phyloP scores from a whole-genome alignment of 306 rosid genomes.

The Citrullus amarus region DNA sequence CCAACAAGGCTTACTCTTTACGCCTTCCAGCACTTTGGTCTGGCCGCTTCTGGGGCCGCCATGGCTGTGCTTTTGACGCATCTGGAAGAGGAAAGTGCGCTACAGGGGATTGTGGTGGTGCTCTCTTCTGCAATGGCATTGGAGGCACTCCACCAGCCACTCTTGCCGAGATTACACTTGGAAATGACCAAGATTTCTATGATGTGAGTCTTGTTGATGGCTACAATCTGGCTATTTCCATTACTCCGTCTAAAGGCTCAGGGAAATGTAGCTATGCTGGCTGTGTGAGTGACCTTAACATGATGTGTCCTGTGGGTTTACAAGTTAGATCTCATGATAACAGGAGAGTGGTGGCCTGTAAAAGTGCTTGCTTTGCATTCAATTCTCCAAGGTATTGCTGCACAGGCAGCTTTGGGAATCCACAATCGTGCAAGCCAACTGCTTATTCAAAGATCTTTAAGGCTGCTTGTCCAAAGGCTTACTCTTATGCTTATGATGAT shows the following conservation, averaged over 20 bases:
- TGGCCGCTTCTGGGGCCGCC: slow-evolving; percentile 98
- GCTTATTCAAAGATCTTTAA: slow-evolving; percentile 77
- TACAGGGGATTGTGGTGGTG: slow-evolving; percentile 88
- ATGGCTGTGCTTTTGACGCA: slow-evolving; percentile 76
- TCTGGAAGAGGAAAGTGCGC: slow-evolving; percentile 72
- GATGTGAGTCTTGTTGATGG: slow-evolving; percentile 94
- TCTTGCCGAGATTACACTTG: slow-evolving; percentile 75
- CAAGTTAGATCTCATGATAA: slow-evolving; percentile 62
- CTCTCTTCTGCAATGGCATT: slow-evolving; percentile 71
- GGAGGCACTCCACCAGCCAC: slow-evolving; percentile 91
- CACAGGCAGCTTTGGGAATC: slow-evolving; percentile 67
- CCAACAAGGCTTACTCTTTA: slow-evolving; percentile 47
- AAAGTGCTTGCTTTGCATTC: slow-evolving; percentile 79
- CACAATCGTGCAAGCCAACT: slow-evolving; percentile 82
- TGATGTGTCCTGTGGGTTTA: slow-evolving; percentile 81
- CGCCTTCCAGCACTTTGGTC: slow-evolving; percentile 77
- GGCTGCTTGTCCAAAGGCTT: slow-evolving; percentile 80
- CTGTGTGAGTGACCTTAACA: slow-evolving; percentile 73
- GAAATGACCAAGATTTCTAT: slow-evolving; percentile 76
- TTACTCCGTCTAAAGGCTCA: slow-evolving; percentile 54
- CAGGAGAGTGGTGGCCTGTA: slow-evolving; percentile 63
- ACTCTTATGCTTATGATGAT: slow-evolving; percentile 90
- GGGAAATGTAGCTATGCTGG: slow-evolving; percentile 84
- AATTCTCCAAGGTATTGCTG: slow-evolving; percentile 81
- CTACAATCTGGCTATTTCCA: slow-evolving; percentile 71